Evolutionary conservation across 164 flowering plant genomes (phyloP), one percentile per base, ranked within the genome.

Genomic region (Stephania cephalantha): DNA sequence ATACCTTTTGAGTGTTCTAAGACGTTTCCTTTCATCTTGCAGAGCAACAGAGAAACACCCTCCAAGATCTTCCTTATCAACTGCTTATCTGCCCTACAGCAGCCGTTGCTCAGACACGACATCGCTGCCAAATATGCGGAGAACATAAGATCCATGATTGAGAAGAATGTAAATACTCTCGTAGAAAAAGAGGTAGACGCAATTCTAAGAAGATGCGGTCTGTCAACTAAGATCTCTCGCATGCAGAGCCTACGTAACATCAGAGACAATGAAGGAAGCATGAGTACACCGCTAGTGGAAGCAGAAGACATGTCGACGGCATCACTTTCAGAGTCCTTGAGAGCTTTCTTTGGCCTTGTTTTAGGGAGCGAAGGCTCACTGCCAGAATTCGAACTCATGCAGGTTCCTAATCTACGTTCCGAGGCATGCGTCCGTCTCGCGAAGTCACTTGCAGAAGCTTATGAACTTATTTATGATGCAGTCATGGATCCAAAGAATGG

Each of bases 311-410:
- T 87, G 71, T 83, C 90, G 46, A 90, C 92, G 10, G 82, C 86
- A 1, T 77, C 92, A 22, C 86, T 96, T 76, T 85, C 91, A 3
- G 98, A 96, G 46, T 83, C 90, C 74, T 80, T 96, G 77, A 92
- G 86, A 71, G 79, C 88, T 9, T 88, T 94, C 86, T 91, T 91
- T 79, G 95, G 88, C 61, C 86, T 91, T 46, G 70, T 92, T 63
- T 78, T 94, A 72, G 95, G 99, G 76, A 91, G 88, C 71, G 97
- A 92, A 78, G 88, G 83, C 73, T 85, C 95, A 13, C 83, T 94
- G 3, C 97, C 98, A 7, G 99, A 96, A 78, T 96, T 96, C 78
- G 97, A 94, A 84, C 91, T 78, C 78, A 86, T 96, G 82, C 97
- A 92, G 85, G 93, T 87, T 42, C 99, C 98, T 35, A 87, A 83